Evolutionary conservation across 2,329 filamentous ascomycete species (phyloP), one percentile per base, ranked within the genome.

Genomic region (Pseudogymnoascus sp.): DNA sequence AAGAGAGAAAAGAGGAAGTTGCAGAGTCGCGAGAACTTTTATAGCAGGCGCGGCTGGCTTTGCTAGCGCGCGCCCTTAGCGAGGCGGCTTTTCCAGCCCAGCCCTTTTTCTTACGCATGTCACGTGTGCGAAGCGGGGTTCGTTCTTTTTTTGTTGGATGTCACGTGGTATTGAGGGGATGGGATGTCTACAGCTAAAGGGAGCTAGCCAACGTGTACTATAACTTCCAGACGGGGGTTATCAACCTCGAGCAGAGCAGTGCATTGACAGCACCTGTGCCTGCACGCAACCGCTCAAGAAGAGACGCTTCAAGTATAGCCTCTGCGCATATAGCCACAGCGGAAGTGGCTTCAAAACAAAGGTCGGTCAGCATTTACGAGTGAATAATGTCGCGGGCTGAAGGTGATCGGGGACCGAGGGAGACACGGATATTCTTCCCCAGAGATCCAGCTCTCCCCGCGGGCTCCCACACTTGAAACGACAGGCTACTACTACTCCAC

Each of bases 1-100:
- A 76, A 75, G 74, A 76, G 75, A 78, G 75, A 78, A 79, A 60
- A 60, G 59, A 60, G 34, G 59, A 34, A 56, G 50, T 56, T 56
- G 50, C 28, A 56, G 50, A 5, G 50, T 56, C 28, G 50, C 50
- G 50, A 56, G 50, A 56, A 56, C 50, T 56, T 56, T 56, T 56
- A 56, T 56, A 56, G 25, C 50, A 56, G 28, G 50, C 50, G 50
- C 28, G 50, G 50, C 50, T 56, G 50, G 50, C 50, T 34, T 56
- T 56, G 50, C 50, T 56, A 56, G 50, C 28, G 50, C 3, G 46
- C 21, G 21, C 1, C 16, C 10, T 56, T 56, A 56, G 50, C 50
- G 50, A 56, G 28, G 50, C 50, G 28, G 28, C 46, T 56, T 56
- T 56, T 31, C 46, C 14, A 34, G 50, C 50, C 50, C 28, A 56